A percentile compares a stretch with the other conserved stretches of the same genome.
Conservation (phyloP, 2,329 filamentous ascomycete species). For the Colletotrichum zoysiae region DNA sequence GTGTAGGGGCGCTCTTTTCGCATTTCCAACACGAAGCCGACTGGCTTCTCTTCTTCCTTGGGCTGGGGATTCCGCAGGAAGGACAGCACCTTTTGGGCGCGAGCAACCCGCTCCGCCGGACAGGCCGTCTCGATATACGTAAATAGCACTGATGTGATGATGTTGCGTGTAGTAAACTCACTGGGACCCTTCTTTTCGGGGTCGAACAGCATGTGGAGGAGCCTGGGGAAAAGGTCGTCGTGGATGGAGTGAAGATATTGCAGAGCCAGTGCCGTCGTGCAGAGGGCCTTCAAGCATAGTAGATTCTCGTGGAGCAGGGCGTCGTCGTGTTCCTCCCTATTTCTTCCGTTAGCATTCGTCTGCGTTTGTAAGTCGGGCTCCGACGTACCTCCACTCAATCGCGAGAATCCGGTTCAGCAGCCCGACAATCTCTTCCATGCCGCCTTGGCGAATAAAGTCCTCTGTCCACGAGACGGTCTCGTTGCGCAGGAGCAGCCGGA, state of each 20-base stretch:
- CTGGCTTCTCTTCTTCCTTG: conserved; percentile 79
- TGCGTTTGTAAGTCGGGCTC: conserved; percentile 41
- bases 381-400: conserved; percentile 91
- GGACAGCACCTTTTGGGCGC: conserved; percentile 79
- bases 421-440: conserved; percentile 91
- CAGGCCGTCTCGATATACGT: conserved; percentile 83
- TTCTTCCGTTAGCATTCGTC: conserved; percentile 45
- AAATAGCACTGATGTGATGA: conserved; percentile 90
- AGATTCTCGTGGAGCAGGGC: conserved; percentile 91
- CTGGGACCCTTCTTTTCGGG: conserved; percentile 98
- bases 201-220: conserved; percentile 92
- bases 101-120: conserved; percentile 70
- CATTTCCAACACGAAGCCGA: conserved; percentile 92
- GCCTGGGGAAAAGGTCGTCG: conserved; percentile 83
- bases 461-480: conserved; percentile 98
- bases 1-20: conserved; percentile 88
- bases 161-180: conserved; percentile 93
- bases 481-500: conserved; percentile 88
- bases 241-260: conserved; percentile 86
- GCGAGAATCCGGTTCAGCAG: conserved; percentile 92
- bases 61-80: conserved; percentile 86
- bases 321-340: conserved; percentile 94
- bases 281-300: conserved; percentile 92
- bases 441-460: conserved; percentile 87
- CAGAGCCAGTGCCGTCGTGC: conserved; percentile 89